Conservation (phyloP, 2,329 filamentous ascomycete species). For the Phialophora verrucosa region DNA sequence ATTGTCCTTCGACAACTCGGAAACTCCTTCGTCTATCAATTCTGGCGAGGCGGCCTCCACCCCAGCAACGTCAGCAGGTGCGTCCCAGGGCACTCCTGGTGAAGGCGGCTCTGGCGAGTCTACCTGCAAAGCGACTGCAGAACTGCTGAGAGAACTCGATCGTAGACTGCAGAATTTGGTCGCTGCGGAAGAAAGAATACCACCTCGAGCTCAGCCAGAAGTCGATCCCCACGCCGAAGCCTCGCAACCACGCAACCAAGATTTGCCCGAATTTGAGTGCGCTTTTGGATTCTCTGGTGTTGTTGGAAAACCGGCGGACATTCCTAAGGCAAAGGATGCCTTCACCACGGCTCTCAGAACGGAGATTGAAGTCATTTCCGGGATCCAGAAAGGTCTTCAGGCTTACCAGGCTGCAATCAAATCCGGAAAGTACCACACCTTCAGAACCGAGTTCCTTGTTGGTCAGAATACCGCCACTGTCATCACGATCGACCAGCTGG, state of each 20-base stretch:
- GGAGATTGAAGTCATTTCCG: constrained; percentile 22
- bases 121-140: constrained; percentile 6
- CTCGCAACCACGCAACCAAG: constrained; percentile 1
- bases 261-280: constrained; percentile 25
- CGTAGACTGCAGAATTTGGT: constrained; percentile 20
- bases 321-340: constrained; percentile 20
- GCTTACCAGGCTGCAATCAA: constrained; percentile 34
- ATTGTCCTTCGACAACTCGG: not conserved
- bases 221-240: not conserved
- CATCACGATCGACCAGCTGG: constrained; percentile 31
- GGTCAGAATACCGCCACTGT: constrained; percentile 27
- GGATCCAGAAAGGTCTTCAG: constrained; percentile 23
- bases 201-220: not conserved
- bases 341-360: constrained; percentile 23
- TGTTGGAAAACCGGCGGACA: constrained; percentile 17
- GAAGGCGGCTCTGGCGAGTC: not conserved
- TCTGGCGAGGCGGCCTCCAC: not conserved
- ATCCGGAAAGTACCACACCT: constrained; percentile 28
- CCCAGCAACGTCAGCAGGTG: not conserved
- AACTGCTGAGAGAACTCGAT: constrained; percentile 19
- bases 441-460: constrained; percentile 31
- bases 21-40: not conserved
- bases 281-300: constrained; percentile 28
- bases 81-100: not conserved
- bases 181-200: constrained; percentile 13